A percentile compares a stretch with the other conserved stretches of the same genome.
Evolutionary conservation across 108 stramenopile species (phyloP).

Genomic region (Fragilariopsis cylindrus): DNA sequence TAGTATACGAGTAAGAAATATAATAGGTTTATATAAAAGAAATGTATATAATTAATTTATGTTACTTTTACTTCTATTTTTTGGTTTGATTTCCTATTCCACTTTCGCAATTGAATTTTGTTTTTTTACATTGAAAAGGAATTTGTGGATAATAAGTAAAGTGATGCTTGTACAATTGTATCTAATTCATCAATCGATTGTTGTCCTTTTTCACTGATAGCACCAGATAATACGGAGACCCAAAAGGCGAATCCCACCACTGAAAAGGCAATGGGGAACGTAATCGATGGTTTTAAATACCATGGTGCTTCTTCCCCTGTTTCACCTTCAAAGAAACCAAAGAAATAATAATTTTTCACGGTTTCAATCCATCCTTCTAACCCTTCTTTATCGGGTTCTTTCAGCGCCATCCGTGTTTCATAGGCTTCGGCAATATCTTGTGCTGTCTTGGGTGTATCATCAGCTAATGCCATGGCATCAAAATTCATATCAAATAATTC

Average conservation of each 20-base stretch:
- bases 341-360: conserved; percentile 86
- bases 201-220: conserved; percentile 78
- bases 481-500: conserved; percentile 37
- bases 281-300: conserved; percentile 90
- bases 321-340: conserved; percentile 93
- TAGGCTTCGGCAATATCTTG: conserved; percentile 76
- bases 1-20: no score
- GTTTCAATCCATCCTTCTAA: conserved; percentile 69
- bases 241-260: conserved; percentile 87
- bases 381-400: conserved; percentile 64
- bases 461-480: conserved; percentile 23
- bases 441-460: conserved; percentile 47
- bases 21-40: no score
- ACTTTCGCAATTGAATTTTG: no score
- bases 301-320: conserved; percentile 92
- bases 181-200: conserved; percentile 76
- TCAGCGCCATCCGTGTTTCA: conserved; percentile 53
- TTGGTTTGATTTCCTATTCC: no score
- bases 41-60: no score
- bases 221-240: conserved; percentile 62
- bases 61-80: no score
- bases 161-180: conserved; percentile 50
- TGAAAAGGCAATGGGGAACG: conserved; percentile 89
- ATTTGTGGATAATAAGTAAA: no score
- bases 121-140: no score